Percentiles rank a stretch among this genome's conserved stretches.
These are phyloP conservation scores for Ustilago xerochloae DNA, from an alignment of 1,284 basidiomycete genomes.

Conservation along the genomic window DNA sequence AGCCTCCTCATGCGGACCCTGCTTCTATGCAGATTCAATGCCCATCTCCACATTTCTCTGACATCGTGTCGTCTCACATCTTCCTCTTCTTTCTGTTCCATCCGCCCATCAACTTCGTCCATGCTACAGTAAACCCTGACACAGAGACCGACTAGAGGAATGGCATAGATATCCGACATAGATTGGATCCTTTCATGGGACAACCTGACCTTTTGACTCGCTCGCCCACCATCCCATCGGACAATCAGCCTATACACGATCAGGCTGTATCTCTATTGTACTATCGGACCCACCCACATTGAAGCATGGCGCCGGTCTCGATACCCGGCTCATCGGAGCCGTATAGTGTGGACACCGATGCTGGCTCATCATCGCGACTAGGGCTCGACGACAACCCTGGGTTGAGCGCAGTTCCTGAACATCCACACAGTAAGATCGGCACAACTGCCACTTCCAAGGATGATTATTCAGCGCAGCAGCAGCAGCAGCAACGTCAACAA, in stretches of 20 bases:
- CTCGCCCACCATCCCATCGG: no score
- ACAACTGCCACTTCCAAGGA: neutral
- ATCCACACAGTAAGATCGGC: constrained; percentile 19
- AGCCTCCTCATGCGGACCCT: no score
- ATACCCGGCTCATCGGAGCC: constrained; percentile 35
- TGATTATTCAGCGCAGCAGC: neutral
- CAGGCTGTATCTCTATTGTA: neutral
- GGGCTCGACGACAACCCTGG: neutral
- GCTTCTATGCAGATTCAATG: no score
- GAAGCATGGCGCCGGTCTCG: neutral
- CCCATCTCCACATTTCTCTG: no score
- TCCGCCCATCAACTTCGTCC: neutral
- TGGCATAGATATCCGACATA: constrained; percentile 1
- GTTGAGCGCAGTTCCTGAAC: constrained; percentile 20
- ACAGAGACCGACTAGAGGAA: neutral
- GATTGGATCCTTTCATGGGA: neutral
- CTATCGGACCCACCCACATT: neutral
- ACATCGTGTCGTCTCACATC: no score
- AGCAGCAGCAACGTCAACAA: constrained; percentile 2
- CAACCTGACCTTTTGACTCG: neutral
- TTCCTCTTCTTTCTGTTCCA: neutral
- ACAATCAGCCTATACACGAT: neutral
- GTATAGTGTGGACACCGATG: constrained; percentile 3
- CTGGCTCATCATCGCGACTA: neutral
- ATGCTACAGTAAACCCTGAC: neutral